Conservation (phyloP, 2,329 filamentous ascomycete species). For the Diaporthe humulicola region DNA sequence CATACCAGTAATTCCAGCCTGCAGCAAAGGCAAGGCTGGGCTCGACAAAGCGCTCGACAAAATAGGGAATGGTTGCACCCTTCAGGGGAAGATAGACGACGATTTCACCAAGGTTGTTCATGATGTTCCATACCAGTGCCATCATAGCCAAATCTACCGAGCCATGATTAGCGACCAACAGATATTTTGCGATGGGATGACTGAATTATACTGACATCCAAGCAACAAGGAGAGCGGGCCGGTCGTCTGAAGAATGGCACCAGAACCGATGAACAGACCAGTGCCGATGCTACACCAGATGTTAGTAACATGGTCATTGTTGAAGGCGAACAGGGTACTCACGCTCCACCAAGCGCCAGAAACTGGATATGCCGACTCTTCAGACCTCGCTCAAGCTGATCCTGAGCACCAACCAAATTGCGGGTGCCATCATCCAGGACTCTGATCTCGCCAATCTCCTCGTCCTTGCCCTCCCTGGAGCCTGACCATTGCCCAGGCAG, state of each 20-base stretch:
- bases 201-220: conserved; percentile 51
- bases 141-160: conserved; percentile 74
- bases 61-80: conserved; percentile 83
- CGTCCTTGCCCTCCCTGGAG: conserved; percentile 37
- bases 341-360: conserved; percentile 40
- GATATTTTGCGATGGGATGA: not conserved
- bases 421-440: conserved; percentile 29
- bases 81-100: conserved; percentile 82
- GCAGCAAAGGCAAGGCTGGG: conserved; percentile 69
- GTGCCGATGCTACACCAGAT: conserved; percentile 75
- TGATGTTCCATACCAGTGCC: conserved; percentile 80
- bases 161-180: not conserved
- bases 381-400: conserved; percentile 40
- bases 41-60: conserved; percentile 77
- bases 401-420: conserved; percentile 36
- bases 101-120: conserved; percentile 79
- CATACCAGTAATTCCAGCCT: conserved; percentile 65
- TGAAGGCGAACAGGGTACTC: not conserved
- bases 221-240: conserved; percentile 77
- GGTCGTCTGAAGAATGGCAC: conserved; percentile 70
- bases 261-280: conserved; percentile 78
- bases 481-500: conserved; percentile 14
- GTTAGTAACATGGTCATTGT: conserved; percentile 5
- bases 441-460: conserved; percentile 36
- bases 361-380: conserved; percentile 41